Base-by-base conservation (phyloP, 371 early-diverging fungal genomes). In the Mucor irregularis region DNA sequence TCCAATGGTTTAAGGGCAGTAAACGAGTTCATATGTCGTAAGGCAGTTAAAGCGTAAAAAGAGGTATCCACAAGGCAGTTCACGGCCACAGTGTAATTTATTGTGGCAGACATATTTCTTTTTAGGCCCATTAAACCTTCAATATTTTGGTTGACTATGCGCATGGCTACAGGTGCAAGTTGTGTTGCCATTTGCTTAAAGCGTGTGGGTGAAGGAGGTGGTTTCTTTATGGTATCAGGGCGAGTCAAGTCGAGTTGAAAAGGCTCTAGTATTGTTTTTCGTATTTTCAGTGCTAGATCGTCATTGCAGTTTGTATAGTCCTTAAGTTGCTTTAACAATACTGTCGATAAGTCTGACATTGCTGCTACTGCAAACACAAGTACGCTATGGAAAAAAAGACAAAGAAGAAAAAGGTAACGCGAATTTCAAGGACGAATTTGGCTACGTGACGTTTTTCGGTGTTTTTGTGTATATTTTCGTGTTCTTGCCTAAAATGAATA, bases 101-200 rank as follows among this genome's bases (percentile, higher is more conserved):
- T 30, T 5, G 37, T 46, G 22, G 29, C 16, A 10, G 25, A 21
- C 14, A 5, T 51, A 1, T 24, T 30, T 29, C 42, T 28, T 39
- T 68, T 69, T 13, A 74, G 29, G 5, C 33, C 28, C 6, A 26
- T 42, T 0, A 78, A 50, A 0, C 65, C 50, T 46, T 65, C 58
- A 7, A 69, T 63, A 25, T 69, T 73, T 50, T 78, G 76, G 30
- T 78, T 75, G 34, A 71, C 63, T 21, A 78, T 68, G 5, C 56
- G 51, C 54, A 71, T 66, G 5, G 79, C 73, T 1, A 73, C 22
- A 5, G 76, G 74, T 5, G 66, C 71, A 2, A 75, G 30, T 47
- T 54, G 48, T 0, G 33, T 60, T 2, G 70, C 62, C 64, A 64
- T 51, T 17, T 63, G 42, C 34, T 63, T 62, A 30, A 70, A 68